Evolutionary conservation across 176 grass and related monocot genomes (phyloP).

Genomic region (Ensete glaucum): DNA sequence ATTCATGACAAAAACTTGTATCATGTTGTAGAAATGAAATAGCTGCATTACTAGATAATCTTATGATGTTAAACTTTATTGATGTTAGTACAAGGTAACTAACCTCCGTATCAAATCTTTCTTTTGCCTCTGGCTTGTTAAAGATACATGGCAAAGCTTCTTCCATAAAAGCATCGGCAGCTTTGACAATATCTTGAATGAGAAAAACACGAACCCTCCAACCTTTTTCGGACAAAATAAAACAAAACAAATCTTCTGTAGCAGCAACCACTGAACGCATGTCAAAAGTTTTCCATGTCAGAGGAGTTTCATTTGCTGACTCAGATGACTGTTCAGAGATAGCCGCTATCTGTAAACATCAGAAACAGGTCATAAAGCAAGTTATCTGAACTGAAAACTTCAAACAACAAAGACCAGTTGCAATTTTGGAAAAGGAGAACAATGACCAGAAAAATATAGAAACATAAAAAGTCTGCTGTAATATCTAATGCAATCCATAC

Average conservation of each 20-base stretch:
- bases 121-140: constrained; percentile 27
- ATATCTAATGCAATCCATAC: not conserved
- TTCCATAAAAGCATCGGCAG: constrained; percentile 62
- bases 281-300: constrained; percentile 69
- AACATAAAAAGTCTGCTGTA: not conserved
- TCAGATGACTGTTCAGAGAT: constrained; percentile 70
- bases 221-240: constrained; percentile 86
- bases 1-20: no score
- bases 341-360: constrained; percentile 52
- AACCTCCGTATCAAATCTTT: constrained; percentile 52
- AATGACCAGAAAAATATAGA: not conserved
- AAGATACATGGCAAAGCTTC: constrained; percentile 53
- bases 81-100: constrained; percentile 9
- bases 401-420: constrained; percentile 6
- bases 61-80: not conserved
- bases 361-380: not conserved
- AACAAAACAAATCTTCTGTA: constrained; percentile 82
- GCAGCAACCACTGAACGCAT: constrained; percentile 84
- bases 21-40: no score
- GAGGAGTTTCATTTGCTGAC: constrained; percentile 36
- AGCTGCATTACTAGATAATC: not conserved
- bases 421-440: not conserved
- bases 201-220: constrained; percentile 92
- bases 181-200: constrained; percentile 77
- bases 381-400: constrained; percentile 1